Conservation (phyloP, 2,329 filamentous ascomycete genomes). For the Pseudocercospora cruenta region DNA sequence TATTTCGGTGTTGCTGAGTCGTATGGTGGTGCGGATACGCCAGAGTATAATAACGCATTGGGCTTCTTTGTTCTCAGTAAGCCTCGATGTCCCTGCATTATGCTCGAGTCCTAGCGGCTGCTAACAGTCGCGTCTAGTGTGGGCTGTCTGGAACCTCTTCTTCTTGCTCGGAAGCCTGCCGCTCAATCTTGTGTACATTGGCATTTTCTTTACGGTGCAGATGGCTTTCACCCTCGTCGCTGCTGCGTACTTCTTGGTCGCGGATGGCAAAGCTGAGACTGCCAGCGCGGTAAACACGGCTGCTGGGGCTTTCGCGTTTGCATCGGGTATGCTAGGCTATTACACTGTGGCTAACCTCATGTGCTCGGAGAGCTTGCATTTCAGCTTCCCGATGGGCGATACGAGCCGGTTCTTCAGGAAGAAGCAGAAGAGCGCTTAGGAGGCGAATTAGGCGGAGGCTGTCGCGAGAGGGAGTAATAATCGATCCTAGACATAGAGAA, state of each 20-base stretch:
- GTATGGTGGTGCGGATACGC: conserved; percentile 47
- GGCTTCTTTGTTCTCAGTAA: conserved; percentile 54
- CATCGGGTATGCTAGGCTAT: conserved; percentile 52
- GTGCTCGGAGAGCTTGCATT: conserved; percentile 44
- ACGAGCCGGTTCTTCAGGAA: conserved; percentile 46
- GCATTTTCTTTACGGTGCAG: conserved; percentile 54
- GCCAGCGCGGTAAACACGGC: conserved; percentile 48
- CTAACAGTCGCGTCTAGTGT: conserved; percentile 39
- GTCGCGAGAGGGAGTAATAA: background rate
- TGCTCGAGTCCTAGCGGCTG: background rate
- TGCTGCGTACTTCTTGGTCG: conserved; percentile 51
- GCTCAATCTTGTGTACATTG: conserved; percentile 53
- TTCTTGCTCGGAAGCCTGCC: conserved; percentile 53
- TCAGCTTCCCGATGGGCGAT: conserved; percentile 49
- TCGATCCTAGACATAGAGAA: background rate
- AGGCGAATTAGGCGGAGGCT: background rate
- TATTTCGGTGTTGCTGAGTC: conserved; percentile 50
- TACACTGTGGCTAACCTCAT: conserved; percentile 51
- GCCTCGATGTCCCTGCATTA: conserved; percentile 19
- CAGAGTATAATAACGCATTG: conserved; percentile 54
- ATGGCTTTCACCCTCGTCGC: conserved; percentile 50
- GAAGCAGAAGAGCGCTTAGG: conserved; percentile 29
- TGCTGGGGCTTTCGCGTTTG: conserved; percentile 53
- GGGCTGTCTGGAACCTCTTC: conserved; percentile 52
- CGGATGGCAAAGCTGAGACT: conserved; percentile 45